Base-by-base conservation (phyloP, 306 rosid species). In the Abrus precatorius region DNA sequence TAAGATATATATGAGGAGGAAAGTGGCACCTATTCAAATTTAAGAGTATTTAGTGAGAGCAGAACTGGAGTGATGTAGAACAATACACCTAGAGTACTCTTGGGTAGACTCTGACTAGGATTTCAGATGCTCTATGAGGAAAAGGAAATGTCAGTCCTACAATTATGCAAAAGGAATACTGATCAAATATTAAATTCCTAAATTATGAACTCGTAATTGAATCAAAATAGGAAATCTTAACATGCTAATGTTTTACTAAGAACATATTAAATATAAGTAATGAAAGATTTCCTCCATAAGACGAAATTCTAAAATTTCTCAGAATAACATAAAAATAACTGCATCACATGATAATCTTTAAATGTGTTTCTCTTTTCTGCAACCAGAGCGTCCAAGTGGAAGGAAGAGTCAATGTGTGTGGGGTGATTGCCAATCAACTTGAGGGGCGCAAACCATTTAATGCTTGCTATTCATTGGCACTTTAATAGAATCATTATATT, bases 1-100 rank as follows among this genome's bases (percentile, higher is more conserved):
- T 45, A 14, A 29, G 49, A 66, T 69, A 33, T 65, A 30, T 43
- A 50, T 6, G 1, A 32, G 38, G 27, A 54, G 14, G 47, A 66
- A 77, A 41, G 45, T 20, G n/a, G 49, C 13, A 43, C 5, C 44
- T 34, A 38, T 28, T 45, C 74, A 77, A 40, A 65, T 77, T 6
- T 29, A 27, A 13, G 3, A 14, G 38, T 49, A 8, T 52, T 36
- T 72, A 29, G 44, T 13, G 12, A 36, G 45, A 40, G 40, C 32
- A 54, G 28, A 54, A 67, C 4, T 13, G 7, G 53, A 14, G 66
- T 32, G 8, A 10, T 61, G 44, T 33, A 52, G 70, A 60, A 32
- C 33, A 1, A 74, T 59, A 30, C 3, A 60, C 27, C 59, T 44
- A 75, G 59, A 12, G 43, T 36, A 5, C 66, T 11, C 43, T 38